Evolutionary conservation across 78 protist genomes (phyloP), one percentile per base, ranked within the genome.

Genomic region (Protostelium mycophagum): DNA sequence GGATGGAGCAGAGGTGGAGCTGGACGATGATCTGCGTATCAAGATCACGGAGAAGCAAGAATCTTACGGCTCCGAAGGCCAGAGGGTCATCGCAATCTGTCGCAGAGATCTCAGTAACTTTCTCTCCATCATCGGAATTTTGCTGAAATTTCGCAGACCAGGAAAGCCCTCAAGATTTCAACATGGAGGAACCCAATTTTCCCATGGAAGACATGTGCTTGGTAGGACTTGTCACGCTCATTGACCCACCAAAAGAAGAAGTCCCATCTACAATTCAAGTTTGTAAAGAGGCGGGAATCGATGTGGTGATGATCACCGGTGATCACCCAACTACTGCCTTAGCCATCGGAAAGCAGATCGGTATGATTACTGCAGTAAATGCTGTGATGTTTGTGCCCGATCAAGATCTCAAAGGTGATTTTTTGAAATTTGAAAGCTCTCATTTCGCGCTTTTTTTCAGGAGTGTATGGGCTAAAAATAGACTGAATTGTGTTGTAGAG

Each of bases 241-340:
- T 95, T 9, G 99, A 99, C 87, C 99, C 99, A 34, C 99, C 99
- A 31, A 90, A 97, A 34, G 85, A 85, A 84, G 92, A 90, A 0
- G 89, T 88, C 38, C 86, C 35, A 9, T 83, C 23, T 28, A 89
- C 95, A 23, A 88, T 97, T 63, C 37, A 1, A 37, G 28, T 73
- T 36, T 95, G 97, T 92, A 83, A 89, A 28, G 34, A 28, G 28
- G 97, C 99, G 28, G 96, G 96, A 28, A 85, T 89, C 16, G 38
- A 88, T 28, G 98, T 98, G 85, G 87, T 95, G 85, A 98, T 98
- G 99, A 98, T 97, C 34, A 98, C 99, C 28, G 99, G 99, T 28
- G 99, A 99, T 86, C 98, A 97, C 84, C 96, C 98, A 25, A 63
- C 38, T 84, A 99, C 99, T 0, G 99, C 99, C 35, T n/a, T 9